Base-by-base conservation (phyloP, 2,329 filamentous ascomycete genomes). In the Chaetomium globosum region DNA sequence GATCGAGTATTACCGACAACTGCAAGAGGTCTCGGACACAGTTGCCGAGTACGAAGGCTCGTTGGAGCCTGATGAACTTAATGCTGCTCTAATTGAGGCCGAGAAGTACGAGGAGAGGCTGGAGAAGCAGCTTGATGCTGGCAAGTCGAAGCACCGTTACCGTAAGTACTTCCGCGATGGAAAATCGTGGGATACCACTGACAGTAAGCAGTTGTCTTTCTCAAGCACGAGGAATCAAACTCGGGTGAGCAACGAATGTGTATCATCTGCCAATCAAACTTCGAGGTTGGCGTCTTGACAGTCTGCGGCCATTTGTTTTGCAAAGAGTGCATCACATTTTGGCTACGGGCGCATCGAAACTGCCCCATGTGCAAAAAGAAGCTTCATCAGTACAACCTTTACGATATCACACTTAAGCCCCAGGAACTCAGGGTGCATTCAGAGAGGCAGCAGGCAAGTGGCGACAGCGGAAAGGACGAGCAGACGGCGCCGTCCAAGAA, bases 291-390 rank as follows among this genome's bases (percentile, higher is more conserved):
- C 61, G 86, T 90, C 60, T 81, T 94, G 67, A 97, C 94, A 0
- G 85, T 92, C 1, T 98, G 95, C 74, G 94, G 94, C 0, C 95
- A 99, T 74, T 87, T 92, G 69, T 98, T 93, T 74, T 97, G 94
- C 80, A 93, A 92, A 72, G 90, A 92, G 31, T 98, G 95, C 76
- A 89, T 98, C 70, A 82, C 83, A 46, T 71, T 87, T 13, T 98
- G 95, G 95, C 92, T 89, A 80, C 82, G 80, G 64, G 81, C 85
- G 36, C 88, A 93, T 71, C 85, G 82, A 21, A 94, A 86, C 59
- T 98, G 94, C 71, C 94, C 94, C 0, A 83, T 92, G 5, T 99
- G 95, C 81, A 97, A 97, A 75, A 84, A 82, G 54, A 80, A 80
- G 1, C 79, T 98, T 7, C 82, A 80, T 31, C 73, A 79, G 0